These are phyloP conservation scores for barley (Hordeum vulgare) DNA, from an alignment of 176 grass and related monocot species.

Conservation along the genomic window MorexV3_pseudomolecules_assembly NC_058521.1:402120608-402121107, in stretches of 20 bases:
- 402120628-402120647: background rate
- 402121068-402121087: background rate
- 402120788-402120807: background rate
- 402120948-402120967: background rate
- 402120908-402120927: background rate
- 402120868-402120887: background rate
- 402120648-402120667: background rate
- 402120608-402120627: slow-evolving; percentile 18
- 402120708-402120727: slow-evolving; percentile 10
- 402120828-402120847: slow-evolving; percentile 14
- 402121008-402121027: background rate
- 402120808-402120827: background rate
- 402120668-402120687: background rate
- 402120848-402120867: background rate
- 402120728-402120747: slow-evolving; percentile 20
- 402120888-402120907: background rate
- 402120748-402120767: slow-evolving; percentile 8
- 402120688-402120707: slow-evolving; percentile 2
- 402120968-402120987: background rate
- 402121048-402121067: background rate
- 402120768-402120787: background rate
- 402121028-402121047: background rate
- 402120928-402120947: background rate
- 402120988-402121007: background rate
- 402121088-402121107: background rate